Percentiles rank a stretch among this genome's conserved stretches.
phyloP scores from a whole-genome alignment of 208 protist species.

The Acanthamoeba rhysodes region DNA sequence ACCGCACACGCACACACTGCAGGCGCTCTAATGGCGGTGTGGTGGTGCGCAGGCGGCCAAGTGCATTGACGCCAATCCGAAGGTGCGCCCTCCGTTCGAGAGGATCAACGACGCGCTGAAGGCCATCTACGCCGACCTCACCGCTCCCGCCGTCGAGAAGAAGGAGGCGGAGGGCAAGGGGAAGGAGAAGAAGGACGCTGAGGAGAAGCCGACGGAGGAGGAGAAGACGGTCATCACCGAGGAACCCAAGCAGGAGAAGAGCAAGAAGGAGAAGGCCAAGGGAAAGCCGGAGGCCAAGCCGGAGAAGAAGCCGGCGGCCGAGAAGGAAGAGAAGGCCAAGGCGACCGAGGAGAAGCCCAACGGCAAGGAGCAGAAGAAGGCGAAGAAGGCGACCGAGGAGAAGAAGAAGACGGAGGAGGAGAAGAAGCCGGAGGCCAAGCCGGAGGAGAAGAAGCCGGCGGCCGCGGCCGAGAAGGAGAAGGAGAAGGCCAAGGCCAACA shows the following conservation, averaged over 20 bases:
- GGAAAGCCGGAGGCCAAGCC: background rate
- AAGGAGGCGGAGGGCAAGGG: background rate
- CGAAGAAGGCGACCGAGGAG: too few species aligned
- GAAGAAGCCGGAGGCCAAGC: background rate
- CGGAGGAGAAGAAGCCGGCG: too few species aligned
- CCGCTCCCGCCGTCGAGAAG: background rate
- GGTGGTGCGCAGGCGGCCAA: background rate
- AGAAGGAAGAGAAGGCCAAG: background rate
- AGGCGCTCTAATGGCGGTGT: background rate
- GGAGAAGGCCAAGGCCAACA: too few species aligned
- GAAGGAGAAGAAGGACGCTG: background rate
- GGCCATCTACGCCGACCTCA: background rate
- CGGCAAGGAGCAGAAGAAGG: background rate
- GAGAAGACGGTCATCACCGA: background rate
- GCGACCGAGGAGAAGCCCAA: background rate
- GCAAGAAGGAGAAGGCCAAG: background rate
- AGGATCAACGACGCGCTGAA: conserved; percentile 9
- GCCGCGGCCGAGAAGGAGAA: too few species aligned
- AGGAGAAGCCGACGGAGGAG: background rate
- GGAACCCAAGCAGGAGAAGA: background rate
- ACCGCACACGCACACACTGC: too few species aligned
- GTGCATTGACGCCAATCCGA: background rate
- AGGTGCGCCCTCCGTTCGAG: background rate
- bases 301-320: background rate
- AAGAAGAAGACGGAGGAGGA: background rate